Evolutionary conservation across 169 alveolate species (phyloP).

Genomic region (Cryptosporidium sp.): DNA sequence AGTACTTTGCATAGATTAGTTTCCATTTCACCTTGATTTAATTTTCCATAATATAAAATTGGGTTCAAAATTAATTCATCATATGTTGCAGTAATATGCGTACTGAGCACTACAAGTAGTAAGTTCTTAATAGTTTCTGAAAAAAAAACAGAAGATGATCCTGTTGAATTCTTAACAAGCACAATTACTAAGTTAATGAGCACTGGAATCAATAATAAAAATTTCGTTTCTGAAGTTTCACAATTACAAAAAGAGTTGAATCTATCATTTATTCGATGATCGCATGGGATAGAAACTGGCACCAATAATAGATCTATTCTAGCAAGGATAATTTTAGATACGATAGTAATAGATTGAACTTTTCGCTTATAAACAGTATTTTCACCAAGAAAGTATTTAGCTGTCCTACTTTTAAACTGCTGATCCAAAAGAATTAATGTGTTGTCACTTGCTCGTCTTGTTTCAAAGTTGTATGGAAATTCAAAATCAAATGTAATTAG

Average conservation of each 20-base stretch:
- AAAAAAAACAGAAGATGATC: constrained; percentile 45
- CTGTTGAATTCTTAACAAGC: constrained; percentile 26
- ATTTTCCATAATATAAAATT: background rate
- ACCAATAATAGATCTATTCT: constrained; percentile 51
- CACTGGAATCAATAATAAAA: constrained; percentile 53
- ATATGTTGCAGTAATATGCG: constrained; percentile 11
- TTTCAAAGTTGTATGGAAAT: constrained; percentile 29
- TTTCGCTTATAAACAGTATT: constrained; percentile 58
- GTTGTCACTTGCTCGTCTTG: background rate
- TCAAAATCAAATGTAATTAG: constrained; percentile 53
- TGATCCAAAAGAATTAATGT: constrained; percentile 33
- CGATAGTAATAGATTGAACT: constrained; percentile 57
- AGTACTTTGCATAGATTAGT: background rate
- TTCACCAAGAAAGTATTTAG: constrained; percentile 55
- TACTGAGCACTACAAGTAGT: constrained; percentile 47
- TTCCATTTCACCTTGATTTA: background rate
- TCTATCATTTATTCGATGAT: background rate
- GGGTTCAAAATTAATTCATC: constrained; percentile 38
- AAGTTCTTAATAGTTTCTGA: constrained; percentile 52
- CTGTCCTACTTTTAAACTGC: constrained; percentile 29
- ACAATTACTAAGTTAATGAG: constrained; percentile 15
- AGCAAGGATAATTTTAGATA: constrained; percentile 58
- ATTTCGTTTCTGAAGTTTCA: background rate
- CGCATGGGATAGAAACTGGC: constrained; percentile 26
- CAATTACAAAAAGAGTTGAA: constrained; percentile 1